A percentile compares a stretch with the other conserved stretches of the same genome.
phyloP scores from a whole-genome alignment of 192 early-diverging fungal species.

The Linnemannia exigua region DNA sequence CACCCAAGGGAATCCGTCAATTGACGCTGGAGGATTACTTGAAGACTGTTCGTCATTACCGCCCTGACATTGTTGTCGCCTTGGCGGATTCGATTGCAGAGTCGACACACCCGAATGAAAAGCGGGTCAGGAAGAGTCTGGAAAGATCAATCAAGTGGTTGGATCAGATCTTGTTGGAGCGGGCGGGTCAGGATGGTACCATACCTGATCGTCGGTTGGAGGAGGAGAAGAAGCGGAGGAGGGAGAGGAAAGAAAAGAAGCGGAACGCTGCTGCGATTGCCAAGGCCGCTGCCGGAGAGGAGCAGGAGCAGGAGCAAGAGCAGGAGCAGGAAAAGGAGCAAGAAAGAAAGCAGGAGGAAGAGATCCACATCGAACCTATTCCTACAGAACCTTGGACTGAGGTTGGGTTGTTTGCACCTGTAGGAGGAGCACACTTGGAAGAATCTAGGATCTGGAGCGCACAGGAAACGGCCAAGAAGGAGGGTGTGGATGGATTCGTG shows the following conservation, averaged over 20 bases:
- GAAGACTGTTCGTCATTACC: constrained; percentile 56
- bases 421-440: constrained; percentile 58
- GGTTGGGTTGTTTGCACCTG: constrained; percentile 61
- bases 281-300: background rate
- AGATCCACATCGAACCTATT: background rate
- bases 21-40: constrained; percentile 61
- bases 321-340: constrained; percentile 1
- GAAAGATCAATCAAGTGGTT: constrained; percentile 67
- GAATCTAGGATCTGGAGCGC: constrained; percentile 64
- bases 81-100: constrained; percentile 62
- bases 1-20: constrained; percentile 65
- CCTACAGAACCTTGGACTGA: constrained; percentile 33
- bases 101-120: constrained; percentile 45
- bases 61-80: constrained; percentile 61
- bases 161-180: constrained; percentile 52
- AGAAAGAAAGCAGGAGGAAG: background rate
- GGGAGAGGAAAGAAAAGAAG: constrained; percentile 24
- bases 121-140: constrained; percentile 62
- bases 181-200: constrained; percentile 29
- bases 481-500: constrained; percentile 52
- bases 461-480: constrained; percentile 55
- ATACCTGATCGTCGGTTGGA: constrained; percentile 20
- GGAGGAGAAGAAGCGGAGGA: constrained; percentile 31
- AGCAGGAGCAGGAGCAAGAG: background rate
- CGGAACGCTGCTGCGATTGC: background rate